Percentiles rank a stretch among this genome's conserved stretches.
Conservation (phyloP, 495 filamentous ascomycete species). For the Podospora conica region DNA sequence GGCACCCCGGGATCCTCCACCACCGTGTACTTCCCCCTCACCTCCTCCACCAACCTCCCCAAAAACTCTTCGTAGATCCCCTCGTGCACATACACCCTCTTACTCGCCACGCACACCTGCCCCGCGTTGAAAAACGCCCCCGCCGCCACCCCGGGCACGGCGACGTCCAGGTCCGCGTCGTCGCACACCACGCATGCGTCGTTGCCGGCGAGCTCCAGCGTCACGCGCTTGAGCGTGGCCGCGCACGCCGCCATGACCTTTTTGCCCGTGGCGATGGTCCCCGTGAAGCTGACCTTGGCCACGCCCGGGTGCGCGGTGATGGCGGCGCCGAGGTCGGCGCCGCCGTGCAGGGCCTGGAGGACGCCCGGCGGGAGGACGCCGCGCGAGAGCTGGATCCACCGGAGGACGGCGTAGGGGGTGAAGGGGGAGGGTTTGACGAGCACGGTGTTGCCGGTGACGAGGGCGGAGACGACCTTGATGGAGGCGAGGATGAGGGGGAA, state of each 20-base stretch:
- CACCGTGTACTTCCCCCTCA: conserved; percentile 42
- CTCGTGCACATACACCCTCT: conserved; percentile 66
- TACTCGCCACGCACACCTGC: conserved; percentile 49
- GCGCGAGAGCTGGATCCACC: conserved; percentile 55
- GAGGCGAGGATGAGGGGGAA: conserved; percentile 52
- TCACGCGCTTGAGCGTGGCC: conserved; percentile 53
- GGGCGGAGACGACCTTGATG: conserved; percentile 50
- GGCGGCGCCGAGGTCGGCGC: conserved; percentile 55
- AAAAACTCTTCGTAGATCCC: conserved; percentile 59
- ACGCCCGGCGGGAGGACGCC: conserved; percentile 60
- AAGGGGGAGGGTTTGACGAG: conserved; percentile 61
- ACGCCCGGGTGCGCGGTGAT: conserved; percentile 54
- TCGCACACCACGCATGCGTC: conserved; percentile 59
- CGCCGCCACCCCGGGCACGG: conserved; percentile 45
- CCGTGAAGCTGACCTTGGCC: conserved; percentile 65
- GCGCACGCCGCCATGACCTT: conserved; percentile 55
- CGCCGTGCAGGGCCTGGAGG: conserved; percentile 60
- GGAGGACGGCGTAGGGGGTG: conserved; percentile 62
- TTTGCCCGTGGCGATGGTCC: conserved; percentile 58
- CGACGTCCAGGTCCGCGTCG: conserved; percentile 58
- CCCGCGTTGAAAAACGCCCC: conserved; percentile 57
- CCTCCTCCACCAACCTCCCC: conserved; percentile 47
- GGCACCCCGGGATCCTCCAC: conserved; percentile 40
- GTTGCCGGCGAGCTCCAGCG: conserved; percentile 57
- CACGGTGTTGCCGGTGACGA: conserved; percentile 56